Evolutionary conservation across 345 rosid genomes (phyloP).

Genomic region (Isatis tinctoria): DNA sequence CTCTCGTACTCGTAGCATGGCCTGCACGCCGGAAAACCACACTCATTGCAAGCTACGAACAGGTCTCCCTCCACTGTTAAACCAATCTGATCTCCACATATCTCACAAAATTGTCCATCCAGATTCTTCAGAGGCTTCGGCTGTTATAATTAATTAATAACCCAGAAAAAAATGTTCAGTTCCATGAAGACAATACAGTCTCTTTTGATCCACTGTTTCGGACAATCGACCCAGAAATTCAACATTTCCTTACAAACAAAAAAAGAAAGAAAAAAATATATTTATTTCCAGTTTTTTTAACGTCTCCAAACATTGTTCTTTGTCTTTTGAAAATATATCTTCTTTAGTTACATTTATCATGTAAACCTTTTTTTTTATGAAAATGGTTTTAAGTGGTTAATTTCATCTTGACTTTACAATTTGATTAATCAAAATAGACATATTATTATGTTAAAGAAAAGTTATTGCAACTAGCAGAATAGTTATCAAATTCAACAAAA

Average conservation of each 20-base stretch:
- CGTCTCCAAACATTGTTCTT: not conserved
- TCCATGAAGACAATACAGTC: not conserved
- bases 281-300: not conserved
- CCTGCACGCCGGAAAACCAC: constrained; percentile 91
- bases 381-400: no score
- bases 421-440: no score
- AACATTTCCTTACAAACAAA: not conserved
- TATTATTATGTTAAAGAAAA: no score
- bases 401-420: no score
- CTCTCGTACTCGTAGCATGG: constrained; percentile 98
- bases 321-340: not conserved
- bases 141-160: constrained; percentile 37
- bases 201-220: not conserved
- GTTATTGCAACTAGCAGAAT: no score
- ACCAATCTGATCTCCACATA: constrained; percentile 84
- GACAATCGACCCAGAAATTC: not conserved
- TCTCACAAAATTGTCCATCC: constrained; percentile 94
- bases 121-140: constrained; percentile 81
- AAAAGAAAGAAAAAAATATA: not conserved
- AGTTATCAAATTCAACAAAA: no score
- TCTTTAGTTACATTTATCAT: not conserved
- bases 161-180: not conserved
- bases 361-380: not conserved
- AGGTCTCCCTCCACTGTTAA: constrained; percentile 86
- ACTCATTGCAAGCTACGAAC: constrained; percentile 96